These are phyloP conservation scores for Rhodotorula sp. DNA, from an alignment of 1,284 basidiomycete species.

Conservation along the genomic window DNA sequence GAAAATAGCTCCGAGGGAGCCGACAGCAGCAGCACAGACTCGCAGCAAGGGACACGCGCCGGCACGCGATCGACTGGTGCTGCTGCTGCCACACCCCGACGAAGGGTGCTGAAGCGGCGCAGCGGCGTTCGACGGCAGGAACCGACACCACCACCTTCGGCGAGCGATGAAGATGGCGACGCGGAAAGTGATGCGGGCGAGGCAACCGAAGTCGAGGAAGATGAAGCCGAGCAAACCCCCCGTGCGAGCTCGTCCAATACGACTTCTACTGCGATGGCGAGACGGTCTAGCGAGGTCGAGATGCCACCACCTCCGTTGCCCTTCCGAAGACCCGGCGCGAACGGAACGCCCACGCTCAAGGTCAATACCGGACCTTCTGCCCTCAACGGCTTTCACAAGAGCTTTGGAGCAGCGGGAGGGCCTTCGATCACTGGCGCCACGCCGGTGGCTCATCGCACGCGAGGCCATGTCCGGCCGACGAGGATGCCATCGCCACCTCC, in stretches of 20 bases:
- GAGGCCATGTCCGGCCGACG: conserved; percentile 16
- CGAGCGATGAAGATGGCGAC: conserved; percentile 39
- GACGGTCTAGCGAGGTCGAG: conserved; percentile 18
- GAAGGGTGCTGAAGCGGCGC: conserved; percentile 1
- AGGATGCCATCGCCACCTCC: conserved; percentile 7
- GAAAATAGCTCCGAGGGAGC: conserved; percentile 21
- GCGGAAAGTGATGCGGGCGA: conserved; percentile 39
- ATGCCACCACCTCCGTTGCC: conserved; percentile 27
- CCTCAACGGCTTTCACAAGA: no score
- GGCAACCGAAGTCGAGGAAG: conserved; percentile 50
- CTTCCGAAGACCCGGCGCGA: neutral
- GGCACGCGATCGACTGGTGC: neutral
- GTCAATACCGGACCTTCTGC: no score
- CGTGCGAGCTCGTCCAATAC: neutral
- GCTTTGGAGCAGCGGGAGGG: neutral
- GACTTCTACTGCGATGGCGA: conserved; percentile 1
- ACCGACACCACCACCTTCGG: conserved; percentile 24
- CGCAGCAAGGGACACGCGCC: neutral
- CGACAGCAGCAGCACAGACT: neutral
- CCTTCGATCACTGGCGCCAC: neutral
- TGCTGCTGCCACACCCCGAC: neutral
- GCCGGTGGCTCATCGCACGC: conserved; percentile 35
- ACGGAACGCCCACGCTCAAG: neutral
- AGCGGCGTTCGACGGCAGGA: conserved; percentile 8
- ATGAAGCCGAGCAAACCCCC: neutral